Evolutionary conservation across 225 moss, liverwort and hornwort genomes (phyloP).

Genomic region (Anthoceros angustus): DNA sequence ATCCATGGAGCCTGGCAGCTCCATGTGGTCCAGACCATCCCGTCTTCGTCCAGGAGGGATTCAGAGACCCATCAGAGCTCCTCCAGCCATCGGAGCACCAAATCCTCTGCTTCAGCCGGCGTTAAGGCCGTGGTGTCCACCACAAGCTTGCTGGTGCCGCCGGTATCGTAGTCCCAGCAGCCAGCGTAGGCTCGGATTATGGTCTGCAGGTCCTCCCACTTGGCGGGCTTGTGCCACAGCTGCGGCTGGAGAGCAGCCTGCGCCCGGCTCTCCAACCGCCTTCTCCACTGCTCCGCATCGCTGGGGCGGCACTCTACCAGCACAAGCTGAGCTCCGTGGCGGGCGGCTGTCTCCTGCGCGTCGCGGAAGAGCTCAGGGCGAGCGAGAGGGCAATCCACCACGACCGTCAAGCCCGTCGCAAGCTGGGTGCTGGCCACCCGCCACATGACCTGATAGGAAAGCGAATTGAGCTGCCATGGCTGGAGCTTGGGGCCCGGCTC

Average conservation of each 20-base stretch:
- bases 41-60: too few species aligned
- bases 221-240: slow-evolving; percentile 16
- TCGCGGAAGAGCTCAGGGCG: slow-evolving; percentile 25
- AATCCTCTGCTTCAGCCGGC: slow-evolving; percentile 14
- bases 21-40: too few species aligned
- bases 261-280: slow-evolving; percentile 35
- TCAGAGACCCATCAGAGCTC: too few species aligned
- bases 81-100: slow-evolving; percentile 27
- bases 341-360: slow-evolving; percentile 17
- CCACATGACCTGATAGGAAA: slow-evolving; percentile 58
- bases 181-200: slow-evolving; percentile 30
- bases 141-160: slow-evolving; percentile 18
- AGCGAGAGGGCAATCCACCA: slow-evolving; percentile 56
- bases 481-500: slow-evolving; percentile 21
- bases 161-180: slow-evolving; percentile 46
- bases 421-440: slow-evolving; percentile 47
- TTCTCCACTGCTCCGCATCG: slow-evolving; percentile 32
- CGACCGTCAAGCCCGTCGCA: slow-evolving; percentile 30
- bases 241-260: slow-evolving; percentile 10
- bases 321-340: slow-evolving; percentile 18
- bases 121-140: slow-evolving; percentile 36
- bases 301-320: slow-evolving; percentile 44
- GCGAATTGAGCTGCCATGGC: slow-evolving; percentile 35
- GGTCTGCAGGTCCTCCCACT: slow-evolving; percentile 39
- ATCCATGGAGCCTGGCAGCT: too few species aligned